These are phyloP conservation scores for Diutina siamensis DNA, from an alignment of 1,139 yeast species.

Conservation along the genomic window DNA sequence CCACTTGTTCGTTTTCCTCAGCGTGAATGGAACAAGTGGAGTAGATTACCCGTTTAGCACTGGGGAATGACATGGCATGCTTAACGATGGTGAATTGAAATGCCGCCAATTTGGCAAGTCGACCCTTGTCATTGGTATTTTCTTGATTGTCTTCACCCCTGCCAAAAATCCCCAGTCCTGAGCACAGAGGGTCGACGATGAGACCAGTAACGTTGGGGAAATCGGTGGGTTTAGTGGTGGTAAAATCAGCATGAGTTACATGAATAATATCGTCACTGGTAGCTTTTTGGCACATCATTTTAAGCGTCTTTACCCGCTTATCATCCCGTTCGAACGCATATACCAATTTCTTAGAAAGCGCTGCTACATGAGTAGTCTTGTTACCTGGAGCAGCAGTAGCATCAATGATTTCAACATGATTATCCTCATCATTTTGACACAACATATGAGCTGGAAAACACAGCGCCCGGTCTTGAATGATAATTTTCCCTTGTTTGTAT, in stretches of 20 bases:
- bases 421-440: constrained; percentile 31
- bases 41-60: constrained; percentile 70
- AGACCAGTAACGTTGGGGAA: constrained; percentile 63
- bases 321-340: constrained; percentile 83
- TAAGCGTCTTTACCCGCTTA: constrained; percentile 57
- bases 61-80: constrained; percentile 79
- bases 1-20: constrained; percentile 89
- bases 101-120: constrained; percentile 64
- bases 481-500: constrained; percentile 64
- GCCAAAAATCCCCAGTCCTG: constrained; percentile 96
- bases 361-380: constrained; percentile 87
- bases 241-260: constrained; percentile 78
- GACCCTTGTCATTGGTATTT: constrained; percentile 31
- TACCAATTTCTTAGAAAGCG: constrained; percentile 37
- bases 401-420: constrained; percentile 58
- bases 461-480: constrained; percentile 92
- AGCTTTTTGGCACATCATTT: constrained; percentile 71
- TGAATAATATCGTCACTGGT: constrained; percentile 44
- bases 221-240: constrained; percentile 50
- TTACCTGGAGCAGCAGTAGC: constrained; percentile 99
- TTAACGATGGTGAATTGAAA: constrained; percentile 81
- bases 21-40: constrained; percentile 94
- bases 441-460: constrained; percentile 90
- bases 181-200: constrained; percentile 92
- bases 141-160: constrained; percentile 40